A percentile compares a stretch with the other conserved stretches of the same genome.
phyloP scores from a whole-genome alignment of 768 basidiomycete species.

The Cyclocybe aegerita region DNA sequence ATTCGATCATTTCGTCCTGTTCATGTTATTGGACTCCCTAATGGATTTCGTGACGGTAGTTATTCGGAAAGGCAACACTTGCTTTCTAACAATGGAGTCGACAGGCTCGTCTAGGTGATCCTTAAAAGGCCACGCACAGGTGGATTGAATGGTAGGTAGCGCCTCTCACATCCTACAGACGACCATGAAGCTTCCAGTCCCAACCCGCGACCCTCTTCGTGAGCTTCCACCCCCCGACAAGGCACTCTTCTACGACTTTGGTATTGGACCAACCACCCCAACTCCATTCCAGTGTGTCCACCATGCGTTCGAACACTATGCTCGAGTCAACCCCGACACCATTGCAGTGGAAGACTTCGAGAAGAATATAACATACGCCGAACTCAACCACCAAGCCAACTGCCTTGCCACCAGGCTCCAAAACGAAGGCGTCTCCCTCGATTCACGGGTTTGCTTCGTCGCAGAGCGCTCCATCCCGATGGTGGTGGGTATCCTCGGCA shows the following conservation, averaged over 20 bases:
- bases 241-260: constrained; percentile 43
- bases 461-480: constrained; percentile 53
- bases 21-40: constrained; percentile 14
- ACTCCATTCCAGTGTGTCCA: constrained; percentile 51
- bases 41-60: constrained; percentile 18
- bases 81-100: constrained; percentile 9
- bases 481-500: constrained; percentile 51
- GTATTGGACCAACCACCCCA: constrained; percentile 35
- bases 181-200: constrained; percentile 22
- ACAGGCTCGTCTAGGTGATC: constrained; percentile 1
- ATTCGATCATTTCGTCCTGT: constrained; percentile 18
- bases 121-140: constrained; percentile 14
- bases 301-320: constrained; percentile 53
- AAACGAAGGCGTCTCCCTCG: constrained; percentile 40
- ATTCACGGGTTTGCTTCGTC: constrained; percentile 54
- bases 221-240: constrained; percentile 39
- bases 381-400: constrained; percentile 49
- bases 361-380: constrained; percentile 46
- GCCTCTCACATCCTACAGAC: neutral
- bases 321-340: constrained; percentile 35
- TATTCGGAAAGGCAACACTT: constrained; percentile 19
- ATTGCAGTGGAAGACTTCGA: constrained; percentile 52
- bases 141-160: no score
- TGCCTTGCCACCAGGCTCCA: constrained; percentile 45
- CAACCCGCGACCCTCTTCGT: constrained; percentile 20